Evolutionary conservation across 441 rosid species (phyloP), one percentile per base, ranked within the genome.

Genomic region (Euphorbia corollata): DNA sequence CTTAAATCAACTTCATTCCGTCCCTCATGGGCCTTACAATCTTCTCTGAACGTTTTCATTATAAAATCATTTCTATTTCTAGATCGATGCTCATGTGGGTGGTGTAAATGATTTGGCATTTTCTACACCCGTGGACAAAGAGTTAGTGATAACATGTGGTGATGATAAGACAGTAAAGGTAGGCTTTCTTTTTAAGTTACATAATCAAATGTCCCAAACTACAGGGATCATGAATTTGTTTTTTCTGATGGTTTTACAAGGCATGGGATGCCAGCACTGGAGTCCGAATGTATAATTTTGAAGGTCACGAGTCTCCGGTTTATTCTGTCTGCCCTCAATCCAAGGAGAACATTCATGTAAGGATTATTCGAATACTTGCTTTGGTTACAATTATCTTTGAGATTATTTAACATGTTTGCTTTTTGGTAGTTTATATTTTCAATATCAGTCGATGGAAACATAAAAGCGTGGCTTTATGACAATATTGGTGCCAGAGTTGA

Each of bases 61-160:
- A 27, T 57, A 61, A 64, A 20, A 43, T 45, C 13, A 6, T 63
- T 68, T 22, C 41, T 68, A 48, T 36, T 55, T 63, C 30, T 63
- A 86, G 91, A 84, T 86, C 27, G 91, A 86, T 64, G 87, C 87
- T 68, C 88, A 86, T 79, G 70, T 71, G 45, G 91, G 88, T 24
- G 81, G 82, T 16, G 85, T 81, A 66, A 86, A 84, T 61, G 85
- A 84, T 67, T 65, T 86, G 69, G 83, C 86, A 39, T 86, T 84
- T 69, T 68, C 84, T 11, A 50, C 27, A 19, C 83, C 82, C 41
- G 27, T 64, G 61, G 71, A 77, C 62, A 73, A 78, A 72, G 76
- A 72, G 24, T 53, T 72, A 63, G 71, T 81, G 60, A 71, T 86
- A 66, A 86, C 89, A 27, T 84, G 87, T 24, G 89, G 91, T 16